A percentile compares a stretch with the other conserved stretches of the same genome.
These are phyloP conservation scores for Leccinum pachyderme DNA, from an alignment of 1,284 basidiomycete genomes.

Conservation along the genomic window DNA sequence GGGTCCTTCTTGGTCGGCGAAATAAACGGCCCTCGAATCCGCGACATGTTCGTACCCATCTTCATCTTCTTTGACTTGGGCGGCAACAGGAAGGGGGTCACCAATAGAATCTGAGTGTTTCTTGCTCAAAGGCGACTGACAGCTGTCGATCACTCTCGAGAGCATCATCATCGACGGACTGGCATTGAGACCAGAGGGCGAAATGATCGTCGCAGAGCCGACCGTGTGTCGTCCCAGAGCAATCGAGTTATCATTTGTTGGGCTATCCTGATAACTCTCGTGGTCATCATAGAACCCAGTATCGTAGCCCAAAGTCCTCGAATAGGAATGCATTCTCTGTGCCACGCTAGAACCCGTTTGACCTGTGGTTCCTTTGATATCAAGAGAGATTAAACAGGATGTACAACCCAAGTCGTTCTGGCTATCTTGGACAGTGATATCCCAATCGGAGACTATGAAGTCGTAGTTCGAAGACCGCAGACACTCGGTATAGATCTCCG, in stretches of 20 bases:
- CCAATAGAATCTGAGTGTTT: neutral
- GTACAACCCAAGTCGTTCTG: too few species aligned
- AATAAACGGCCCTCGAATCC: constrained; percentile 1
- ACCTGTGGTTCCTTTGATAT: neutral
- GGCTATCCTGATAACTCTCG: neutral
- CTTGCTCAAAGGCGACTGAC: neutral
- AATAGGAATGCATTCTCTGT: neutral
- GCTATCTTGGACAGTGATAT: neutral
- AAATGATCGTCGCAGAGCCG: neutral
- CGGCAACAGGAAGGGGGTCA: neutral
- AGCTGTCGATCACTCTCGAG: neutral
- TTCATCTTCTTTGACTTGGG: neutral
- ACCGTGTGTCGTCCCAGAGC: neutral
- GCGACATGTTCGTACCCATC: neutral
- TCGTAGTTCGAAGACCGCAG: neutral
- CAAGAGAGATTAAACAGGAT: neutral
- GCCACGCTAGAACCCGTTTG: neutral
- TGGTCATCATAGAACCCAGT: neutral
- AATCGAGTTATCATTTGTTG: neutral
- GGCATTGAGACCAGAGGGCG: neutral
- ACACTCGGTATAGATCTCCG: neutral
- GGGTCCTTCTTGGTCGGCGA: neutral
- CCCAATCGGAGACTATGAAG: neutral
- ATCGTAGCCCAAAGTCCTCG: neutral
- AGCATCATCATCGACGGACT: neutral